phyloP scores from a whole-genome alignment of 306 rosid species.

The Herpetospermum pedunculosum region DNA sequence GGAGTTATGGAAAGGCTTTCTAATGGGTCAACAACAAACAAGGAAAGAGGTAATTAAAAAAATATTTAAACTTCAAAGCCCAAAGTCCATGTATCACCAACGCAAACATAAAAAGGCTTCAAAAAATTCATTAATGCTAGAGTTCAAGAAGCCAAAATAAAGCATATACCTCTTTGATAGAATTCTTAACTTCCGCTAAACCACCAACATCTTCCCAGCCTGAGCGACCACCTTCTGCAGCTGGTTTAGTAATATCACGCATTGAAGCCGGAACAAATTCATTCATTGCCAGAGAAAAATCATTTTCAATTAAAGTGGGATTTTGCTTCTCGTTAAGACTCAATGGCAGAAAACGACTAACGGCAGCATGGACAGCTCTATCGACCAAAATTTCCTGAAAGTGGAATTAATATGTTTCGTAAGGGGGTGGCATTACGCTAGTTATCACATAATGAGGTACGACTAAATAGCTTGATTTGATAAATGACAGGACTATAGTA shows the following conservation, averaged over 20 bases:
- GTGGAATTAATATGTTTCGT: neutral
- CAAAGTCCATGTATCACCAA: neutral
- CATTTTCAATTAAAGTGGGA: conserved; percentile 54
- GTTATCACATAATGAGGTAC: neutral
- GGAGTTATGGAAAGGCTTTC: neutral
- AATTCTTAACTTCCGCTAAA: conserved; percentile 64
- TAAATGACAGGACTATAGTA: neutral
- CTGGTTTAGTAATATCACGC: conserved; percentile 77
- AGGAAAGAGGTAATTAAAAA: neutral
- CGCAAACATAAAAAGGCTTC: neutral
- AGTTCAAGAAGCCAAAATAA: neutral
- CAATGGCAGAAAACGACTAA: conserved; percentile 54
- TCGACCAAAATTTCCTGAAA: conserved; percentile 89
- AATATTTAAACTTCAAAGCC: neutral
- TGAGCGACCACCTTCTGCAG: conserved; percentile 65
- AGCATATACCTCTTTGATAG: conserved; percentile 61
- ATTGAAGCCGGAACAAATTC: conserved; percentile 89
- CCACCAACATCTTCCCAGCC: conserved; percentile 99
- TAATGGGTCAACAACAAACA: neutral
- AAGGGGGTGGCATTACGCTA: neutral
- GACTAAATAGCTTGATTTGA: neutral
- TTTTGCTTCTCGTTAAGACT: conserved; percentile 31
- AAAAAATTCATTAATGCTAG: neutral
- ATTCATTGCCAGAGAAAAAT: conserved; percentile 81
- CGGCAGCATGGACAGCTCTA: conserved; percentile 85